A percentile compares a stretch with the other conserved stretches of the same genome.
phyloP scores from a whole-genome alignment of 371 early-diverging fungal species.

The Nosema muscidifuracis region DNA sequence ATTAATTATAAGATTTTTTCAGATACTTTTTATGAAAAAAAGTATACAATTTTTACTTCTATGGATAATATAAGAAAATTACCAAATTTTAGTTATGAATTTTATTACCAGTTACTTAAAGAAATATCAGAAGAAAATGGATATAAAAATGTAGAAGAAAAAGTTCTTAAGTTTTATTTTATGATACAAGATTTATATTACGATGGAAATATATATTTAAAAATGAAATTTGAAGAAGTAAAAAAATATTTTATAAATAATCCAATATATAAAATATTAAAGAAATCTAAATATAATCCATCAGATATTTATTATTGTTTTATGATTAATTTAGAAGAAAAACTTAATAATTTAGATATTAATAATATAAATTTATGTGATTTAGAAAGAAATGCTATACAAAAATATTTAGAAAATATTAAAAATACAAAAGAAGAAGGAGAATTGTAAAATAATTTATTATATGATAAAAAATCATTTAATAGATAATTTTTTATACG shows the following conservation, averaged over 20 bases:
- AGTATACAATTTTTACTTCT: too few species aligned
- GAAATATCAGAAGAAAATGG: background rate
- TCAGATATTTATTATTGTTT: slow-evolving; percentile 21
- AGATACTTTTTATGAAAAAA: too few species aligned
- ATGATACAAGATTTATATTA: background rate
- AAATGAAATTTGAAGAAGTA: slow-evolving; percentile 26
- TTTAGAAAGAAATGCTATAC: slow-evolving; percentile 7
- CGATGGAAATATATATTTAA: slow-evolving; percentile 11
- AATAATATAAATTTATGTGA: background rate
- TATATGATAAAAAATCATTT: too few species aligned
- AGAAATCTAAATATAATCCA: background rate
- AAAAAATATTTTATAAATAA: slow-evolving; percentile 8
- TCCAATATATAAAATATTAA: background rate
- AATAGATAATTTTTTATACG: too few species aligned
- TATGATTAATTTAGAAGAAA: slow-evolving; percentile 16
- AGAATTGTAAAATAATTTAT: slow-evolving; percentile 13
- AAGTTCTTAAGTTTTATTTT: background rate
- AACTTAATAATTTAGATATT: too few species aligned
- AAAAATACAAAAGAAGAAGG: slow-evolving; percentile 26
- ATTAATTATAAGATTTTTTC: background rate
- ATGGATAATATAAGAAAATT: too few species aligned
- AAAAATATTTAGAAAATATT: slow-evolving; percentile 3
- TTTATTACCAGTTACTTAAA: background rate
- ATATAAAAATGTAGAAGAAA: background rate
- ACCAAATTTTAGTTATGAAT: background rate